These are phyloP conservation scores for Tuber aestivum DNA, from an alignment of 495 filamentous ascomycete species.

Conservation along the genomic window DNA sequence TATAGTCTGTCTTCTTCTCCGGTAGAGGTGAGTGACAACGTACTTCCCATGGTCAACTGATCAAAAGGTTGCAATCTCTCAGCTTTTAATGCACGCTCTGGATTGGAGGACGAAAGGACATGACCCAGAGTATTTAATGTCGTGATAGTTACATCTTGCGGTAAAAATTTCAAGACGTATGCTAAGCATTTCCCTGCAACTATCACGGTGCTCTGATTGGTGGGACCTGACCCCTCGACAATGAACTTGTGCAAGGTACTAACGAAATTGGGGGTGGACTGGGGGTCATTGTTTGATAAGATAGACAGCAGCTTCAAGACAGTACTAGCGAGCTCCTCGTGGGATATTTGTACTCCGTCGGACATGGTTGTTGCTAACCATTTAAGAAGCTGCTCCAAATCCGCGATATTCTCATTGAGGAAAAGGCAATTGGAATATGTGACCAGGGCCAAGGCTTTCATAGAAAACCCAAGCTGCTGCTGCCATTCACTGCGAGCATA, in stretches of 20 bases:
- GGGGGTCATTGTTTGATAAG: slow-evolving; percentile 63
- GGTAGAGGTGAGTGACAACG: slow-evolving; percentile 64
- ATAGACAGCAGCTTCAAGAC: slow-evolving; percentile 77
- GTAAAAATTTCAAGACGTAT: slow-evolving; percentile 67
- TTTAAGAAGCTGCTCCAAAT: slow-evolving; percentile 69
- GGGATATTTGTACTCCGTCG: slow-evolving; percentile 74
- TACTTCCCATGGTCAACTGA: slow-evolving; percentile 56
- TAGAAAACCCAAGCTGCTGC: slow-evolving; percentile 75
- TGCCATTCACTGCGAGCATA: slow-evolving; percentile 83
- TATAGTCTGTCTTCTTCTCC: slow-evolving; percentile 67
- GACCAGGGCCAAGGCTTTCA: slow-evolving; percentile 74
- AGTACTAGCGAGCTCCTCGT: slow-evolving; percentile 63
- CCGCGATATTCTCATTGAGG: slow-evolving; percentile 70
- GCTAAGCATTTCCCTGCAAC: slow-evolving; percentile 78
- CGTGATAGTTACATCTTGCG: slow-evolving; percentile 88
- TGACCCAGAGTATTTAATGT: slow-evolving; percentile 93
- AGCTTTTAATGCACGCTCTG: slow-evolving; percentile 45
- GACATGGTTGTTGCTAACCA: slow-evolving; percentile 78
- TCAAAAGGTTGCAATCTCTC: slow-evolving; percentile 41
- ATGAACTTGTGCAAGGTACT: slow-evolving; percentile 79
- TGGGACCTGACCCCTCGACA: slow-evolving; percentile 66
- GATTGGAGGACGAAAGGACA: slow-evolving; percentile 63
- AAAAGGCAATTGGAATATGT: slow-evolving; percentile 79
- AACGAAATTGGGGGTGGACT: slow-evolving; percentile 61
- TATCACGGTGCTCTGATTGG: slow-evolving; percentile 56